Conservation (phyloP, 2,329 filamentous ascomycete genomes). For the Fusarium goolgardi region DNA sequence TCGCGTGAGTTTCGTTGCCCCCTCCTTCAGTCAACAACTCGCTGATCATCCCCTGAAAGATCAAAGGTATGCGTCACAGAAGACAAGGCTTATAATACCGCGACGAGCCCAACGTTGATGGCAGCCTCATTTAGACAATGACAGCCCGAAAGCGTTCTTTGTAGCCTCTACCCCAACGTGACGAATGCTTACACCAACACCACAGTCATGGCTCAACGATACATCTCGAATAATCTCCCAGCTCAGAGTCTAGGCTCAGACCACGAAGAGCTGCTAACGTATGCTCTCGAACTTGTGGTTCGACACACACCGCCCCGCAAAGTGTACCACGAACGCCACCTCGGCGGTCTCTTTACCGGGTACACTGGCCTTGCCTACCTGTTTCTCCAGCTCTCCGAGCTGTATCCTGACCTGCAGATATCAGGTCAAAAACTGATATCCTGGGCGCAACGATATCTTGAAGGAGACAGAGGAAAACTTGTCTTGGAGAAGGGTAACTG, state of each 20-base stretch:
- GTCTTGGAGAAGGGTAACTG: conserved; percentile 58
- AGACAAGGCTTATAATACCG: conserved; percentile 30
- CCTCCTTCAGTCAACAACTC: conserved; percentile 32
- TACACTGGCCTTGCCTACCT: conserved; percentile 68
- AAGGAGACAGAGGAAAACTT: conserved; percentile 51
- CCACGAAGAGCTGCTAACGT: conserved; percentile 47
- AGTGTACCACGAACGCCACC: conserved; percentile 49
- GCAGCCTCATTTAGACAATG: conserved; percentile 18
- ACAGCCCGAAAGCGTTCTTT: conserved; percentile 1
- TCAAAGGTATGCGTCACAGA: conserved; percentile 41
- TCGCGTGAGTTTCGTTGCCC: conserved; percentile 33
- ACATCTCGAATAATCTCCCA: conserved; percentile 52
- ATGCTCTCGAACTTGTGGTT: conserved; percentile 54
- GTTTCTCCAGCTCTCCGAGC: conserved; percentile 61
- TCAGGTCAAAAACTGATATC: conserved; percentile 55
- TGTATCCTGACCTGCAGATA: conserved; percentile 58
- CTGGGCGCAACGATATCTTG: conserved; percentile 63
- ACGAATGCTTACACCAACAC: conserved; percentile 11
- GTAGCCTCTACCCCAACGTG: conserved; percentile 3
- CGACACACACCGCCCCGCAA: conserved; percentile 52
- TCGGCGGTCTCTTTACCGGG: conserved; percentile 64
- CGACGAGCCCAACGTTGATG: conserved; percentile 23
- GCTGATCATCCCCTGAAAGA: conserved; percentile 37
- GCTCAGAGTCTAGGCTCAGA: conserved; percentile 47
- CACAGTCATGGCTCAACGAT: conserved; percentile 46